A percentile compares a stretch with the other conserved stretches of the same genome.
These are phyloP conservation scores for Andrographis paniculata DNA, from an alignment of 305 asterid species.

Conservation along the genomic window DNA sequence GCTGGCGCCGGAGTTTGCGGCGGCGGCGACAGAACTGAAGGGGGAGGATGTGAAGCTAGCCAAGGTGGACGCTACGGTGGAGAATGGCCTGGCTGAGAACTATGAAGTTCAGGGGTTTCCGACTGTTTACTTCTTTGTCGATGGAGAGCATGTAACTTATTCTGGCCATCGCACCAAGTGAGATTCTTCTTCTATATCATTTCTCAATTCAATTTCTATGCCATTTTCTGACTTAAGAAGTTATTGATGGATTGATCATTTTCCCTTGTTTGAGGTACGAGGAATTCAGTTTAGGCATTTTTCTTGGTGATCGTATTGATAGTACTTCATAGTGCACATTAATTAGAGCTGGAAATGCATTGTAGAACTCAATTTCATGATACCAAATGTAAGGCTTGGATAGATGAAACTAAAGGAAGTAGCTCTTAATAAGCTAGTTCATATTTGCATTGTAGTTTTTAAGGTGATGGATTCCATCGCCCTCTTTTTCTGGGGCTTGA, in stretches of 20 bases:
- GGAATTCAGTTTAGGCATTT: too few relatives aligned
- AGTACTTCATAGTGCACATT: too few relatives aligned
- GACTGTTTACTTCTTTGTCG: slow-evolving; percentile 54
- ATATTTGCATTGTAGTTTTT: too few relatives aligned
- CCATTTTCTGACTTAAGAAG: not conserved
- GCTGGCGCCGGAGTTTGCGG: slow-evolving; percentile 76
- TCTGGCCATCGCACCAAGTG: slow-evolving; percentile 72
- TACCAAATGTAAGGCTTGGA: too few relatives aligned
- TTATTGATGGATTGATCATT: too few relatives aligned
- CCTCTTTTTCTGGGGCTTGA: not conserved
- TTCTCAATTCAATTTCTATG: slow-evolving; percentile 1
- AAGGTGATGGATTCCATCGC: too few relatives aligned
- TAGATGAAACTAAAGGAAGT: too few relatives aligned
- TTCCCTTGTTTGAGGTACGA: too few relatives aligned
- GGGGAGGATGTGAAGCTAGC: slow-evolving; percentile 51
- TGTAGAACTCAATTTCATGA: too few relatives aligned
- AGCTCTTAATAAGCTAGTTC: too few relatives aligned
- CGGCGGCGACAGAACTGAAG: slow-evolving; percentile 72
- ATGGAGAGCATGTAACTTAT: slow-evolving; percentile 61
- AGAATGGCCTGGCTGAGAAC: slow-evolving; percentile 56
- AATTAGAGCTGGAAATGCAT: too few relatives aligned
- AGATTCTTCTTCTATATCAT: slow-evolving; percentile 19
- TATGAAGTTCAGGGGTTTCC: slow-evolving; percentile 81
- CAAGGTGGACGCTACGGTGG: slow-evolving; percentile 71
- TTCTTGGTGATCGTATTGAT: too few relatives aligned